Base-by-base conservation (phyloP, 345 rosid species). In the Dipteronia dyeriana region DNA sequence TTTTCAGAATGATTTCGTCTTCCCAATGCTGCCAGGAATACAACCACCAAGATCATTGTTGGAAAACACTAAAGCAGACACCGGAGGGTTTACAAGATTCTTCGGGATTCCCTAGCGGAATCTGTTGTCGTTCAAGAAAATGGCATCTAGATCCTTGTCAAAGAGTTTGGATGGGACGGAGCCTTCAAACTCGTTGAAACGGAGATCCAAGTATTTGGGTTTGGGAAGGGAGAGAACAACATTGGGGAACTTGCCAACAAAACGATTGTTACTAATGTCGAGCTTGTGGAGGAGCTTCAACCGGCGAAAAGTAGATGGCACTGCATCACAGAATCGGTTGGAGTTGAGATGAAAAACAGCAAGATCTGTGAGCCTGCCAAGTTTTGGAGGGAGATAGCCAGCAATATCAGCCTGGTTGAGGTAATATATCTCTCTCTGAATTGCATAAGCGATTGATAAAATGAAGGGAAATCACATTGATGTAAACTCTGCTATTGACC, bases 21-120 rank as follows among this genome's bases (percentile, higher is more conserved):
- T 2, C 12, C 90, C 94, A 29, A 92, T 89, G 56, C 91, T 90
- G 16, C 83, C 82, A 0, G 94, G 97, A 34, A 92, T 89, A 63
- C 94, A 92, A n/a, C 97, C 94, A 2, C 97, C 91, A 0, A 92
- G 94, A 71, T 92, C 82, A 45, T 92, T 92, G 79, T 92, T 89
- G 3, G 97, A 91, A 19, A 89, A 82, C 14, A 90, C 97, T 64
- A 92, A 60, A 29, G 86, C 93, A 0, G 94, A 92, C 47, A 92
- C 94, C 0, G 97, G 97, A 0, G 94, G 90, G 79, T 90, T 89
- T 0, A 94, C 97, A 22, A 92, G 86, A 84, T 92, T 90, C 16
- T 75, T 26, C 0, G 93, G 94, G 59, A 92, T 92, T 1, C 93
- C 91, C 57, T 85, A 88, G 41, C 81, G 79, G 39, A 92, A 92